A percentile compares a stretch with the other conserved stretches of the same genome.
Conservation (phyloP, 2,329 filamentous ascomycete species). For the Niveomyces coronatus region DNA sequence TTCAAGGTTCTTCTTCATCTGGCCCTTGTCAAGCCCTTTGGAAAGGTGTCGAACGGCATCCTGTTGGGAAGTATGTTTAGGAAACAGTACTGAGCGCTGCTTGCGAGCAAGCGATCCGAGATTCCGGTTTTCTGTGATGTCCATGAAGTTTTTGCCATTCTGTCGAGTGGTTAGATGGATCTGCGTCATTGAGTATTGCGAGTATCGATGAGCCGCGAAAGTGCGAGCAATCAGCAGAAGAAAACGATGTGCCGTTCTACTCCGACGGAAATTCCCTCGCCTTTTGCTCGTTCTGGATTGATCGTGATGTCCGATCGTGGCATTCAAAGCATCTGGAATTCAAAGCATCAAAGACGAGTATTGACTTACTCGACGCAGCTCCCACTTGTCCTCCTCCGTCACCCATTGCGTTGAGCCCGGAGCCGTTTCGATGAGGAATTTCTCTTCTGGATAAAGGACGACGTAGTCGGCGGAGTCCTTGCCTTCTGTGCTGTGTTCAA, state of each 20-base stretch:
- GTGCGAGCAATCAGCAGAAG: no score
- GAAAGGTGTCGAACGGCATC: slow-evolving; percentile 58
- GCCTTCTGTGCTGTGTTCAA: slow-evolving; percentile 37
- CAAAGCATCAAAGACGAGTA: no score
- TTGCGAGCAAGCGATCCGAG: no score
- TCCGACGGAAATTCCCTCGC: no score
- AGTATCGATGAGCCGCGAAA: no score
- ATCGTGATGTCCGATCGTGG: no score
- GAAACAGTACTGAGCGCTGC: slow-evolving; percentile 56
- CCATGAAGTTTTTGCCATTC: slow-evolving; percentile 85
- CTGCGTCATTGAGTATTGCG: no score
- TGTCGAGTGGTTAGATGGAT: slow-evolving; percentile 24
- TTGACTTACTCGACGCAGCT: slow-evolving; percentile 67
- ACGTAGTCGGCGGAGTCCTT: slow-evolving; percentile 28
- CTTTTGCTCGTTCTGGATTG: no score
- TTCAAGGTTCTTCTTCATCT: slow-evolving; percentile 70
- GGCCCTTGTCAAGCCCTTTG: slow-evolving; percentile 58
- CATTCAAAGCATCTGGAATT: no score
- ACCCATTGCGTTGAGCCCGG: slow-evolving; percentile 79
- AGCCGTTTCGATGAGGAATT: slow-evolving; percentile 71
- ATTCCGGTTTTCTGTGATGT: slow-evolving; percentile 69
- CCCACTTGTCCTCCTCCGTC: slow-evolving; percentile 93
- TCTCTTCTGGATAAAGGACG: slow-evolving; percentile 30
- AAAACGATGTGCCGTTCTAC: no score
- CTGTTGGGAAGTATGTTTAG: slow-evolving; percentile 53